Evolutionary conservation across 208 protist species (phyloP).

Genomic region (Wallacemonas sp.): DNA sequence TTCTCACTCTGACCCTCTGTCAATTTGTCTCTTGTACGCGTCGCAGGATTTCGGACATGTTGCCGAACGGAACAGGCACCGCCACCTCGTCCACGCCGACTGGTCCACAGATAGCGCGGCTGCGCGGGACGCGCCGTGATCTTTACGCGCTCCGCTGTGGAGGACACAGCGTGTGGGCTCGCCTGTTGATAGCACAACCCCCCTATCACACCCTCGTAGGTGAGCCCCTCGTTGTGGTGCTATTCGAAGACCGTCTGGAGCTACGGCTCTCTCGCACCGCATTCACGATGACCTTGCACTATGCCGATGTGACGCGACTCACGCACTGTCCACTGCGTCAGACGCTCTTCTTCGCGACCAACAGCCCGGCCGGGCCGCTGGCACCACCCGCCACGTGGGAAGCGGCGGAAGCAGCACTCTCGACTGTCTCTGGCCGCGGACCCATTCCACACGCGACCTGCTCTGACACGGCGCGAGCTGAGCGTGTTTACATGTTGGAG

Average conservation of each 20-base stretch:
- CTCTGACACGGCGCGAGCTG: no score
- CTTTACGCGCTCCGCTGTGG: background rate
- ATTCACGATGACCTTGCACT: conserved; percentile 50
- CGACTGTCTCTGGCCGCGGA: background rate
- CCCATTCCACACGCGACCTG: background rate
- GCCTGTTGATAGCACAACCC: conserved; percentile 38
- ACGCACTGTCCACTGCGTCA: conserved; percentile 2
- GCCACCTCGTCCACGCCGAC: no score
- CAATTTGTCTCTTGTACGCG: no score
- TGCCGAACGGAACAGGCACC: no score
- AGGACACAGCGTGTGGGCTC: conserved; percentile 46
- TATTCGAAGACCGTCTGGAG: conserved; percentile 37
- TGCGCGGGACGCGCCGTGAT: background rate
- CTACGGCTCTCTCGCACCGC: conserved; percentile 44
- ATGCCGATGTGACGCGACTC: conserved; percentile 27
- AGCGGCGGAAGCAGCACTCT: background rate
- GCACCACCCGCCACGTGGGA: background rate
- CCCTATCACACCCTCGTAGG: conserved; percentile 47
- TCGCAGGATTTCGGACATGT: no score
- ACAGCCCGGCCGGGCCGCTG: background rate
- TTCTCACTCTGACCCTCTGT: no score
- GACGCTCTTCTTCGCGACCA: background rate
- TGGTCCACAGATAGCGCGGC: background rate
- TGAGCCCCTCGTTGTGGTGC: conserved; percentile 33
- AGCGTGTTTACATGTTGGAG: conserved; percentile 3